Percentiles rank a stretch among this genome's conserved stretches.
Conservation (phyloP, 306 rosid species). For the Trichosanthes cucumerina region DNA sequence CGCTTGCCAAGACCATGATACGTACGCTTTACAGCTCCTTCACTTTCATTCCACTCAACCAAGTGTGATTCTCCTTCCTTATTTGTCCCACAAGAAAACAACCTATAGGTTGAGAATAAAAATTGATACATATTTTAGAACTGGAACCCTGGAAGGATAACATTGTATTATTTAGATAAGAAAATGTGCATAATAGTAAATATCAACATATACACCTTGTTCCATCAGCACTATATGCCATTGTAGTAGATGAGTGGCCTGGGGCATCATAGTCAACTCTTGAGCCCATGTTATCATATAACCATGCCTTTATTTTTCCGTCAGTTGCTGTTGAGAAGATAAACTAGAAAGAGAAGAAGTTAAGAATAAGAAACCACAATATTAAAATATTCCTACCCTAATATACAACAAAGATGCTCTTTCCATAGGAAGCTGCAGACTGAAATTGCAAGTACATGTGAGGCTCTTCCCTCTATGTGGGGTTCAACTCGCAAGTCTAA, state of each 20-base stretch:
- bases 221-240: conserved; percentile 96
- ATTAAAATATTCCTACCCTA: background rate
- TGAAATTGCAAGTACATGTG: background rate
- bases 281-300: conserved; percentile 92
- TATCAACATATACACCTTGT: conserved; percentile 44
- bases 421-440: background rate
- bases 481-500: background rate
- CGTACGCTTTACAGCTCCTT: conserved; percentile 92
- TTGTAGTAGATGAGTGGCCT: conserved; percentile 85
- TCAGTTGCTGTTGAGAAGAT: conserved; percentile 97
- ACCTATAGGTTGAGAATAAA: conserved; percentile 34
- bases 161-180: background rate
- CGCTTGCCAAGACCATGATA: conserved; percentile 89
- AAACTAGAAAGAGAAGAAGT: conserved; percentile 39
- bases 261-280: conserved; percentile 99
- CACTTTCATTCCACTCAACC: conserved; percentile 99
- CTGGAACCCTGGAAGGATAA: background rate
- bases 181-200: background rate
- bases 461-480: background rate
- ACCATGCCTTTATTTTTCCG: conserved; percentile 99
- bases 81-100: conserved; percentile 94
- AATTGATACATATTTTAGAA: conserved; percentile 1
- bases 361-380: background rate
- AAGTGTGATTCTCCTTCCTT: conserved; percentile 95
- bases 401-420: background rate